Evolutionary conservation across 164 flowering plant species (phyloP), one percentile per base, ranked within the genome.

Genomic region (Annona squamosa): DNA sequence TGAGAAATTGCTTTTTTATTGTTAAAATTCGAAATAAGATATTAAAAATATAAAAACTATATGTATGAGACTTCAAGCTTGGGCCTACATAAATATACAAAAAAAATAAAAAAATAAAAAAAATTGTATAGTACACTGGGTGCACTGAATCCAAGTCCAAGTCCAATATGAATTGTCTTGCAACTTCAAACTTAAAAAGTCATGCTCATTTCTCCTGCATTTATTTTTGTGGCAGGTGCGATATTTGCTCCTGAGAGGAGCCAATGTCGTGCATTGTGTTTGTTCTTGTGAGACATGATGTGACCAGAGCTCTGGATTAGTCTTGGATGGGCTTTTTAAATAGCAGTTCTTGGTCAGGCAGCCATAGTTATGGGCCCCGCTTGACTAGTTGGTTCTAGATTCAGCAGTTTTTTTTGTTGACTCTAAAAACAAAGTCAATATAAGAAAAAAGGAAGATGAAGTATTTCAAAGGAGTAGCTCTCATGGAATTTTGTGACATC

Each of bases 181-280:
- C 81, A 77, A 80, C 76, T 81, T 85, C 77, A 75, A 80, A 80
- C 91, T 26, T 26, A 26, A 26, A 26, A 26, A 26, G 37, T 88
- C 90, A 85, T 83, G 81, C 78, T 85, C 74, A 72, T 81, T 80
- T 65, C 84, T 85, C 79, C 79, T 82, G 71, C 84, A 81, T 88
- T 79, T 79, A 83, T 83, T 86, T 77, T 69, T 88, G 91, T 88
- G 90, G 82, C 91, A 96, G 98, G 91, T 93, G 97, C 99, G 98
- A 96, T 93, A 90, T 96, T 93, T 86, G 97, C 99, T 96, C 99
- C 97, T 79, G 85, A 88, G 86, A 86, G 95, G 99, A 92, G 99
- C 95, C 85, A 88, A 91, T 96, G 97, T 93, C 97, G 99, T 93
- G 91, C 94, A 80, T 97, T 93, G 97, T 87, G 88, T 66, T 63